Evolutionary conservation across 768 basidiomycete genomes (phyloP).

Genomic region (Amanita phalloides): DNA sequence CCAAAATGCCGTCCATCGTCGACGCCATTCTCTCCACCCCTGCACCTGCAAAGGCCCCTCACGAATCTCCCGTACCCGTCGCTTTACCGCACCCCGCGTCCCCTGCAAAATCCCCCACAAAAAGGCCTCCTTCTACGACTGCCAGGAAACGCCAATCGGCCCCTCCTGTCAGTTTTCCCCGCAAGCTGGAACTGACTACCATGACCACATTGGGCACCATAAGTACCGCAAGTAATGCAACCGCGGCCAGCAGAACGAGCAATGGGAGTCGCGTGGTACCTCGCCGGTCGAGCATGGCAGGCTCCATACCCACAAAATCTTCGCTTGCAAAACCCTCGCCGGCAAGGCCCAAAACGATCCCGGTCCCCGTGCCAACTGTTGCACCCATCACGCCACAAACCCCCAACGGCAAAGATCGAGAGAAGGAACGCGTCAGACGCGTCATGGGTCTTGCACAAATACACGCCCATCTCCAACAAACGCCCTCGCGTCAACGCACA

Average conservation of each 20-base stretch:
- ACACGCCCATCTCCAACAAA: constrained; percentile 6
- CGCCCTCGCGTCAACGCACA: constrained; percentile 10
- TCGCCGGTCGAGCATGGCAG: constrained; percentile 9
- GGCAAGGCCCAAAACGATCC: neutral
- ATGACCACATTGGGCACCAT: neutral
- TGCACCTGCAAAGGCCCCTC: constrained; percentile 28
- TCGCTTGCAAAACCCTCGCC: neutral
- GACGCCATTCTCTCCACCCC: constrained; percentile 6
- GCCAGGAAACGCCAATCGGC: neutral
- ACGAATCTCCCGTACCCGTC: constrained; percentile 39
- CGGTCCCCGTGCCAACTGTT: neutral
- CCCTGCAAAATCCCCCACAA: constrained; percentile 18
- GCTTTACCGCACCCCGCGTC: constrained; percentile 21
- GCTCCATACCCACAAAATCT: constrained; percentile 12
- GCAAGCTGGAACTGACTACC: neutral
- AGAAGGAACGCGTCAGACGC: neutral
- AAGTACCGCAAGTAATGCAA: constrained; percentile 10
- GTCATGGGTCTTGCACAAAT: constrained; percentile 3
- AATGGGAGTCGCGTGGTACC: constrained; percentile 4
- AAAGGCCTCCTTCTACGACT: constrained; percentile 4
- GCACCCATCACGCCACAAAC: neutral
- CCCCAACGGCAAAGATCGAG: neutral
- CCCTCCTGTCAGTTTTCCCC: neutral
- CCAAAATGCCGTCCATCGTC: constrained; percentile 4
- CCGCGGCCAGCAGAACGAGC: neutral